phyloP scores from a whole-genome alignment of 2,329 filamentous ascomycete species.

The Exophiala dermatitidis region DNA sequence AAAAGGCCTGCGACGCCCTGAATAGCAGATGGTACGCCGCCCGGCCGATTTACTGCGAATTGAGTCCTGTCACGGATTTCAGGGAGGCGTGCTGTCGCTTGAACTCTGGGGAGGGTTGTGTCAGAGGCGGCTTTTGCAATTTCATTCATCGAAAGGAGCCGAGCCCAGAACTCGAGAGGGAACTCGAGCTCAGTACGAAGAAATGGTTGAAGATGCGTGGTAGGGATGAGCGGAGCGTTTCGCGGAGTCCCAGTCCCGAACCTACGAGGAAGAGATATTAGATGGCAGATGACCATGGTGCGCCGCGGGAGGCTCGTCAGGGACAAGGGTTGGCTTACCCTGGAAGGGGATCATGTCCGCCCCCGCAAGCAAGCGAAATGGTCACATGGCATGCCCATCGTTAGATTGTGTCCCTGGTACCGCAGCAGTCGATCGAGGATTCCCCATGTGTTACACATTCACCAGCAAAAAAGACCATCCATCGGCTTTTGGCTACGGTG shows the following conservation, averaged over 20 bases:
- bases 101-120: constrained; percentile 91
- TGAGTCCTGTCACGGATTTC: constrained; percentile 95
- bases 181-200: constrained; percentile 81
- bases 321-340: too few species aligned
- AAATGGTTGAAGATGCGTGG: constrained; percentile 89
- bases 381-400: too few species aligned
- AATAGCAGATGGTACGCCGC: constrained; percentile 97
- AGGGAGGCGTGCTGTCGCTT: constrained; percentile 93
- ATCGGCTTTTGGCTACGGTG: too few species aligned
- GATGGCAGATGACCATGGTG: constrained; percentile 5
- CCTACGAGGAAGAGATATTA: constrained; percentile 66
- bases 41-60: constrained; percentile 94
- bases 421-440: too few species aligned
- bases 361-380: too few species aligned
- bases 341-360: too few species aligned
- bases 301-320: too few species aligned
- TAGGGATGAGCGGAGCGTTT: constrained; percentile 73
- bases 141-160: constrained; percentile 99
- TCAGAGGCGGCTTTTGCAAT: constrained; percentile 95
- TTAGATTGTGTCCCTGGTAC: too few species aligned
- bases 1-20: constrained; percentile 85
- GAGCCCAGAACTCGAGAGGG: constrained; percentile 75
- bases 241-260: constrained; percentile 78
- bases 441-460: too few species aligned
- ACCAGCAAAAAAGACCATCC: too few species aligned